phyloP scores from a whole-genome alignment of 2,329 filamentous ascomycete species.

The Epichloe uncinata region DNA sequence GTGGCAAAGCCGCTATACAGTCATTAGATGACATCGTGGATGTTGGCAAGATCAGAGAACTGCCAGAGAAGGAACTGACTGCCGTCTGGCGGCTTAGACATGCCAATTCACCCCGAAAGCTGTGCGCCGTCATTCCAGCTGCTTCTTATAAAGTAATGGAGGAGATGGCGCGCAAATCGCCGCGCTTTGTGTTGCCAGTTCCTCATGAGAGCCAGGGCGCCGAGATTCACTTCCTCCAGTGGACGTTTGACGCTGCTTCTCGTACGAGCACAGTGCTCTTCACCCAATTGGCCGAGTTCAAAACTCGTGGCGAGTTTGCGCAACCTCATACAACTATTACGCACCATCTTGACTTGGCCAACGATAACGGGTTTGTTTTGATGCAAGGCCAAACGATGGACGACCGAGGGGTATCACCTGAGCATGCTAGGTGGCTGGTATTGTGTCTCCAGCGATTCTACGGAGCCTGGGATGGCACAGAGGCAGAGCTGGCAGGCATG shows the following conservation, averaged over 20 bases:
- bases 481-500: conserved; percentile 19
- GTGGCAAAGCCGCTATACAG: conserved; percentile 21
- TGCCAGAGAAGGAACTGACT: conserved; percentile 72
- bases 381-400: conserved; percentile 73
- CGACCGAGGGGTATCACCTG: conserved; percentile 59
- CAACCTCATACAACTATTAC: conserved; percentile 89
- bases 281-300: conserved; percentile 87
- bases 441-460: conserved; percentile 96
- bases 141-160: conserved; percentile 63
- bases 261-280: conserved; percentile 70
- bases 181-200: conserved; percentile 83
- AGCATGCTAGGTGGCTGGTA: conserved; percentile 79
- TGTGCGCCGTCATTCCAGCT: conserved; percentile 73
- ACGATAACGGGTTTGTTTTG: conserved; percentile 65
- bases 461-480: conserved; percentile 44
- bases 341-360: conserved; percentile 70
- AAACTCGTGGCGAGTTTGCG: conserved; percentile 77
- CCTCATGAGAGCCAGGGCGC: conserved; percentile 56
- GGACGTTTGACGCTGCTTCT: conserved; percentile 65
- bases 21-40: conserved; percentile 50
- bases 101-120: conserved; percentile 53
- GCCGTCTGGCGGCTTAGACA: conserved; percentile 85
- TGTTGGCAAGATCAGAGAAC: conserved; percentile 57
- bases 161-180: conserved; percentile 56
- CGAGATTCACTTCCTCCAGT: conserved; percentile 94